A percentile compares a stretch with the other conserved stretches of the same genome.
phyloP scores from a whole-genome alignment of 2,329 filamentous ascomycete genomes.

The Hymenoscyphus linearis region DNA sequence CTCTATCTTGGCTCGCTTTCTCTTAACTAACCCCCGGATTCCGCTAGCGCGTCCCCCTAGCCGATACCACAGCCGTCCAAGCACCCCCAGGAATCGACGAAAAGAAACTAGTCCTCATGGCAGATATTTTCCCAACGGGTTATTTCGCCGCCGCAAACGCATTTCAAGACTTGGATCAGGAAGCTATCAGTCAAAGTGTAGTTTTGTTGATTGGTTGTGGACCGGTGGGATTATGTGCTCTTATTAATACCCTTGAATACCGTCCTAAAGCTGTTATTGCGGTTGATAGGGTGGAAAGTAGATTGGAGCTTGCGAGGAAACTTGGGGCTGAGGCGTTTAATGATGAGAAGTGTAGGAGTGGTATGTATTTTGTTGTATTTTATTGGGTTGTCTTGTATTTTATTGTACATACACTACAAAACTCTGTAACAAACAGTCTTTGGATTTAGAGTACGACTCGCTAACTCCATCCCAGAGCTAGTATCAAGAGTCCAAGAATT shows the following conservation, averaged over 20 bases:
- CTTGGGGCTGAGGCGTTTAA: constrained; percentile 82
- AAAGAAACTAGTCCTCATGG: constrained; percentile 77
- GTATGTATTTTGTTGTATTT: too few species aligned
- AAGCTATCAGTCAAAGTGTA: constrained; percentile 59
- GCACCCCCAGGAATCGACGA: constrained; percentile 68
- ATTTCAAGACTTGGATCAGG: constrained; percentile 53
- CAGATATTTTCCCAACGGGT: constrained; percentile 85
- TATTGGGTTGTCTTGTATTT: too few species aligned
- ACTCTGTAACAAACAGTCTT: too few species aligned
- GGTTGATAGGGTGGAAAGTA: constrained; percentile 69
- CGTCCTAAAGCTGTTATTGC: constrained; percentile 72
- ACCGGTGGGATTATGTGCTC: constrained; percentile 76
- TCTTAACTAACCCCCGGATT: too few species aligned
- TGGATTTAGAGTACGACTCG: neutral
- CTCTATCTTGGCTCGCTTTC: too few species aligned
- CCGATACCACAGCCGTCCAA: constrained; percentile 74
- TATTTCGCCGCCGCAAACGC: constrained; percentile 80
- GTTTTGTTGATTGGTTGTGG: constrained; percentile 82
- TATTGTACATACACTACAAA: too few species aligned
- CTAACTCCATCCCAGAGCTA: constrained; percentile 34
- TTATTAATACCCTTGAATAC: constrained; percentile 71
- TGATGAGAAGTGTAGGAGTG: constrained; percentile 61
- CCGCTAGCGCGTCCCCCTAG: constrained; percentile 67
- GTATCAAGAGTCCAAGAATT: constrained; percentile 65
- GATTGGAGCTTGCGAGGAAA: constrained; percentile 65